These are phyloP conservation scores for Periconia digitata DNA, from an alignment of 2,329 filamentous ascomycete genomes.

Conservation along the genomic window DNA sequence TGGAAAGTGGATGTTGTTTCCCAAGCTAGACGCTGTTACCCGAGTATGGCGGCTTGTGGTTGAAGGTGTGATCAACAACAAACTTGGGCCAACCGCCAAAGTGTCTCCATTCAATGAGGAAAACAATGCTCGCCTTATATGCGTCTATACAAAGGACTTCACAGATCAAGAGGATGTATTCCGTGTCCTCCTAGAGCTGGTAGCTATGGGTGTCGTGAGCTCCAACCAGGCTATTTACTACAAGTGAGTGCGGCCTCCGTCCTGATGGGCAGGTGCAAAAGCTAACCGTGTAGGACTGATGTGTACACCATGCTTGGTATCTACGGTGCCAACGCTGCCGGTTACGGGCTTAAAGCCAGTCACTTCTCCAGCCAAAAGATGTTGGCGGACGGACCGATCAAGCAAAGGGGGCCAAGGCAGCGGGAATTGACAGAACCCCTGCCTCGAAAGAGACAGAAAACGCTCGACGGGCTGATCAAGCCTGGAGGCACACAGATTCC, in stretches of 20 bases:
- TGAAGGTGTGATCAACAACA: constrained; percentile 65
- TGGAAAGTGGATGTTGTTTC: constrained; percentile 84
- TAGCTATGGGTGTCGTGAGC: constrained; percentile 61
- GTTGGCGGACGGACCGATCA: constrained; percentile 20
- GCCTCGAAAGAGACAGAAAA: constrained; percentile 18
- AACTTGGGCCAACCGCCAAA: constrained; percentile 73
- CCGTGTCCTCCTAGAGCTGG: constrained; percentile 65
- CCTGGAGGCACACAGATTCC: too few species aligned
- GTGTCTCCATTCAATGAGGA: constrained; percentile 60
- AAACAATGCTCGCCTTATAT: constrained; percentile 61
- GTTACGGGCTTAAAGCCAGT: constrained; percentile 47
- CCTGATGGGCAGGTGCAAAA: too few species aligned
- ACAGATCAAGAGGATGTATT: constrained; percentile 67
- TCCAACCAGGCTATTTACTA: constrained; percentile 66
- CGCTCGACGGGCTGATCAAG: too few species aligned
- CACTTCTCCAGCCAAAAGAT: constrained; percentile 47
- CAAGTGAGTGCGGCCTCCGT: too few species aligned
- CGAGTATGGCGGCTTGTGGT: constrained; percentile 68
- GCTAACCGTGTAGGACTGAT: constrained; percentile 47
- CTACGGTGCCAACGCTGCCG: constrained; percentile 36
- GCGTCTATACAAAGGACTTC: constrained; percentile 78
- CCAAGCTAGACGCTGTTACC: constrained; percentile 56
- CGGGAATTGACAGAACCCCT: not conserved
- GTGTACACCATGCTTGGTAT: constrained; percentile 51
- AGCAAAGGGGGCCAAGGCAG: constrained; percentile 4